Percentiles rank a stretch among this genome's conserved stretches.
Evolutionary conservation across 2,329 filamentous ascomycete genomes (phyloP).

Genomic region (Xylariaceae sp.): DNA sequence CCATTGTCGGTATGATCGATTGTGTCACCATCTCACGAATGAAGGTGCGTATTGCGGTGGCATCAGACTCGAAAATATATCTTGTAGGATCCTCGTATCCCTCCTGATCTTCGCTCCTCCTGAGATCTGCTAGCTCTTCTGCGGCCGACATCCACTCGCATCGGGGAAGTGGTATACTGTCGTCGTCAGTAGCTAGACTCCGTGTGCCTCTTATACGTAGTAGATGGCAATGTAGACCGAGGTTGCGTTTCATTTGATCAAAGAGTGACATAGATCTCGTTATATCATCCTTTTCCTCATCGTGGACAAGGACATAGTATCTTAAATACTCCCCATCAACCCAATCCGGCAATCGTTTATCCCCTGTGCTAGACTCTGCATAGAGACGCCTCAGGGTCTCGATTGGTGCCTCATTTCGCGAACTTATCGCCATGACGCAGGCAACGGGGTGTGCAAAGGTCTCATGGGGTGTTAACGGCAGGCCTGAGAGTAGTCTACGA

Average conservation of each 20-base stretch:
- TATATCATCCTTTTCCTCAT: slow-evolving; percentile 95
- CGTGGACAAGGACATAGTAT: slow-evolving; percentile 96
- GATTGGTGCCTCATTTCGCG: slow-evolving; percentile 81
- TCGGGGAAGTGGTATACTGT: slow-evolving; percentile 80
- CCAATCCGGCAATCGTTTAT: slow-evolving; percentile 78
- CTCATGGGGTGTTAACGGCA: slow-evolving; percentile 83
- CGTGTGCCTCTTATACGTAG: slow-evolving; percentile 83
- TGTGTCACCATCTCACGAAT: slow-evolving; percentile 95
- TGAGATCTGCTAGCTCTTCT: slow-evolving; percentile 81
- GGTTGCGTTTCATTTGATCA: slow-evolving; percentile 99
- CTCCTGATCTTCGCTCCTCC: slow-evolving; percentile 70
- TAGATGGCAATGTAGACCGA: slow-evolving; percentile 93
- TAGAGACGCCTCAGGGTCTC: slow-evolving; percentile 87
- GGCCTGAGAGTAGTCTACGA: slow-evolving; percentile 79
- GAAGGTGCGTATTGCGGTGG: slow-evolving; percentile 85
- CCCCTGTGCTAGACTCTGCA: slow-evolving; percentile 79
- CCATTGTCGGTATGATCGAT: slow-evolving; percentile 95
- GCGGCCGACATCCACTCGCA: slow-evolving; percentile 89
- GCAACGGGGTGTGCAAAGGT: slow-evolving; percentile 95
- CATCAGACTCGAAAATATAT: slow-evolving; percentile 92
- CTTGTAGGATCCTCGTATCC: slow-evolving; percentile 74
- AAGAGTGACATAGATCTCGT: slow-evolving; percentile 87
- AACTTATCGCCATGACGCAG: slow-evolving; percentile 94
- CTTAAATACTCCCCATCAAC: slow-evolving; percentile 90
- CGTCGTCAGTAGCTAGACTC: slow-evolving; percentile 88